Base-by-base conservation (phyloP, 1,139 yeast species). In the Nakaseomyces kungkrabaensis region DNA sequence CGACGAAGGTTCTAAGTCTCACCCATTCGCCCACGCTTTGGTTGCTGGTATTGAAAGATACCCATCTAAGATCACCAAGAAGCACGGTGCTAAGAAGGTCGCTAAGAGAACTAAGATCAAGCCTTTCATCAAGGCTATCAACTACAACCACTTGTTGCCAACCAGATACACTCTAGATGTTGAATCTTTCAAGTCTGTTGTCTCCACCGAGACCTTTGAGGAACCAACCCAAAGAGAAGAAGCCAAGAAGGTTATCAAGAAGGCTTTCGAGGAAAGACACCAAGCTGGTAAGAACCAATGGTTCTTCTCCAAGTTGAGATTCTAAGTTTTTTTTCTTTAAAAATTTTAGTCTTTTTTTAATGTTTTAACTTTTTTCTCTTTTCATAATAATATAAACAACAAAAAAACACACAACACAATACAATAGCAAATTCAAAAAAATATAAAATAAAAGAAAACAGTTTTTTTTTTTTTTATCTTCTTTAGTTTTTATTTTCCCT, bases 91-190 rank as follows among this genome's bases (percentile, higher is more conserved):
- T 68, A 92, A 92, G 89, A 88, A 88, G 81, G 80, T 85, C 68
- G 95, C 96, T 68, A 88, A 88, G 85, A 87, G 95, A 81, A 87
- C 96, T 70, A 87, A 85, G 81, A 90, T 94, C 72, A 94, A 94
- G 92, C 97, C 99, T 70, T 94, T 94, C 77, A 89, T 94, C 79
- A 94, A 92, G 83, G 90, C 87, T 72, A 82, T 94, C 74, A 94
- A 94, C 97, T 94, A 90, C 96, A 90, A 89, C 92, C 99, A 94
- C 78, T 81, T 94, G 76, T 85, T 94, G 95, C 98, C 98, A 80
- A 94, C 99, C 71, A 92, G 99, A 83, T 94, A 94, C 87, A 82
- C 96, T 57, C 83, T 94, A 71, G 97, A 92, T 73, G 94, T 92
- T 69, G 97, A 92, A 74, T 77, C 90, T 65, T 84, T 94, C 82